Conservation (phyloP, 2,329 filamentous ascomycete species). For the Trichoderma sp. region DNA sequence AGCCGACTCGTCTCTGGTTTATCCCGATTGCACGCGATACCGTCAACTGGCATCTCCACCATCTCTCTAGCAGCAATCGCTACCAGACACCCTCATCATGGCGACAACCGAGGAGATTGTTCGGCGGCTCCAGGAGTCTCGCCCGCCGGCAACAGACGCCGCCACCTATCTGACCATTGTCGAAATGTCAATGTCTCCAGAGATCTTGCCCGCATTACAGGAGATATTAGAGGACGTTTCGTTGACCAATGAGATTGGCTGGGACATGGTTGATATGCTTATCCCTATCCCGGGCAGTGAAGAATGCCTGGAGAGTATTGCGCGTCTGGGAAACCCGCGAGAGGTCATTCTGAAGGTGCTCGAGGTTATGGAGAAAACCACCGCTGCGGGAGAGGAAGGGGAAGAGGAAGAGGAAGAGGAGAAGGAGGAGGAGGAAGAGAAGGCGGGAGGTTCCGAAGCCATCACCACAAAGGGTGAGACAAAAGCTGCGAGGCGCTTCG, state of each 20-base stretch:
- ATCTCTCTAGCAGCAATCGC: too few species aligned
- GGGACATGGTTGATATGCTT: constrained; percentile 77
- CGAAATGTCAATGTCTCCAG: constrained; percentile 66
- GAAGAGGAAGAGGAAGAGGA: neutral
- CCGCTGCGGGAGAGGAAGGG: constrained; percentile 26
- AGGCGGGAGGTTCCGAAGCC: constrained; percentile 20
- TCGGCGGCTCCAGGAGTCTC: constrained; percentile 46
- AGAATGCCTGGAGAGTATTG: constrained; percentile 68
- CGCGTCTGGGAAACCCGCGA: constrained; percentile 72
- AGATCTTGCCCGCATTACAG: constrained; percentile 64
- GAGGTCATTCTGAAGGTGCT: constrained; percentile 80
- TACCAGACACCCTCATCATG: constrained; percentile 24
- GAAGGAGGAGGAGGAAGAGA: constrained; percentile 22
- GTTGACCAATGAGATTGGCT: constrained; percentile 74
- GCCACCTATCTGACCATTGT: constrained; percentile 77
- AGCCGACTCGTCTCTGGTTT: neutral
- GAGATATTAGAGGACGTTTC: constrained; percentile 64
- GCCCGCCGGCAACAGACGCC: constrained; percentile 57
- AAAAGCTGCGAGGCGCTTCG: constrained; percentile 50
- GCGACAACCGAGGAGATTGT: constrained; percentile 40
- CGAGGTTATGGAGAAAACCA: constrained; percentile 61
- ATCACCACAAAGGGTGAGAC: constrained; percentile 20
- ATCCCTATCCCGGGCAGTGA: constrained; percentile 66
- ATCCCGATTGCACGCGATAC: neutral
- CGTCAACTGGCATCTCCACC: neutral